Percentiles rank a stretch among this genome's conserved stretches.
Conservation (phyloP, 805 yeast genomes). For the Spathaspora passalidarum region DNA sequence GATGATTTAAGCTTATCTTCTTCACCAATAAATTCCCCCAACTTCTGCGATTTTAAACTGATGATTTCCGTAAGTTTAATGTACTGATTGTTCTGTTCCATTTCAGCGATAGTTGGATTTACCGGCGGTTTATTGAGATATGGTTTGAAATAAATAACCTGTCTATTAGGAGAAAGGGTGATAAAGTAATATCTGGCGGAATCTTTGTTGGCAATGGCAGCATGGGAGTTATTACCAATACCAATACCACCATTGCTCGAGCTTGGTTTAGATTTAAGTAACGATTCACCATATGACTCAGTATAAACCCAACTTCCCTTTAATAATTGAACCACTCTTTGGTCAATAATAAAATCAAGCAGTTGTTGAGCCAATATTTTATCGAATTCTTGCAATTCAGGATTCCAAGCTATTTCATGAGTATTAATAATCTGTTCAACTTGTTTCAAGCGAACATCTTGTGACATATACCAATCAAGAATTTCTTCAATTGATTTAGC, state of each 20-base stretch:
- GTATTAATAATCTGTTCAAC: slow-evolving; percentile 36
- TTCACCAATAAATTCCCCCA: slow-evolving; percentile 35
- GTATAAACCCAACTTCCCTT: slow-evolving; percentile 81
- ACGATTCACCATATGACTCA: slow-evolving; percentile 46
- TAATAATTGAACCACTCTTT: slow-evolving; percentile 65
- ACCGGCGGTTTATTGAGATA: slow-evolving; percentile 44
- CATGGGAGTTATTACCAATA: no score
- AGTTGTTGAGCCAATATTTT: slow-evolving; percentile 53
- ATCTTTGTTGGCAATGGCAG: not conserved
- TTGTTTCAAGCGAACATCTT: slow-evolving; percentile 54
- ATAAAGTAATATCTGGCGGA: slow-evolving; percentile 44
- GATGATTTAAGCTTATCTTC: slow-evolving; percentile 41
- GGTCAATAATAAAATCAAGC: slow-evolving; percentile 69
- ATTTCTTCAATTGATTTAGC: slow-evolving; percentile 41
- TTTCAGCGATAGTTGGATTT: slow-evolving; percentile 56
- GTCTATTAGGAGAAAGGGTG: slow-evolving; percentile 65
- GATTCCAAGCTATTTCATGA: slow-evolving; percentile 43
- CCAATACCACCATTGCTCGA: slow-evolving; percentile 13
- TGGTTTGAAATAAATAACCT: slow-evolving; percentile 57
- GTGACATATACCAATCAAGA: slow-evolving; percentile 45
- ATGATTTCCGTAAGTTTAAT: slow-evolving; percentile 52
- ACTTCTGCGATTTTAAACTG: slow-evolving; percentile 49
- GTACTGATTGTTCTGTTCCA: slow-evolving; percentile 41
- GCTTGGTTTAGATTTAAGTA: slow-evolving; percentile 19
- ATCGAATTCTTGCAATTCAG: slow-evolving; percentile 47